Evolutionary conservation across 108 stramenopile genomes (phyloP).

Genomic region (Aurantiochytrium sp.): DNA sequence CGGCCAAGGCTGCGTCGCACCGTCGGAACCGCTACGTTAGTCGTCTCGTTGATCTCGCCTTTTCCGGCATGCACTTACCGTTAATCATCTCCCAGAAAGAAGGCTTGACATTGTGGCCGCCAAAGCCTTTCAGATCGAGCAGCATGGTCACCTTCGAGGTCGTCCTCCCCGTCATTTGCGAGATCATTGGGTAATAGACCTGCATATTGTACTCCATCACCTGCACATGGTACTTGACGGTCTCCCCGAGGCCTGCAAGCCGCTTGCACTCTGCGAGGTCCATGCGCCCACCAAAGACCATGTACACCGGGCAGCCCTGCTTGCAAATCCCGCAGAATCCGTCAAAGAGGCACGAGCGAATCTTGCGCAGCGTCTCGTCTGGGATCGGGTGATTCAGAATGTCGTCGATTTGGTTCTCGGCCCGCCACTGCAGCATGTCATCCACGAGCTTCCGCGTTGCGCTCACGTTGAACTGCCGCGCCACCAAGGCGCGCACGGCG

Average conservation of each 20-base stretch:
- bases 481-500: neutral
- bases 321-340: neutral
- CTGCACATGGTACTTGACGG: neutral
- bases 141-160: neutral
- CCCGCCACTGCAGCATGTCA: neutral
- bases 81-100: slow-evolving; percentile 7
- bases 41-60: too few relatives aligned
- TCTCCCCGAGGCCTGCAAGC: neutral
- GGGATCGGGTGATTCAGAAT: neutral
- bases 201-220: slow-evolving; percentile 7
- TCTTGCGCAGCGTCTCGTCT: neutral
- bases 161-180: neutral
- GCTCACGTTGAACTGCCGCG: neutral
- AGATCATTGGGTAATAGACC: neutral
- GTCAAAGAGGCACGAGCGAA: slow-evolving; percentile 19
- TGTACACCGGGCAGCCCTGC: neutral
- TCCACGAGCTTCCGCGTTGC: slow-evolving; percentile 1
- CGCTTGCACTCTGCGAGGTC: slow-evolving; percentile 12
- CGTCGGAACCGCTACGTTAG: too few relatives aligned
- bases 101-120: neutral
- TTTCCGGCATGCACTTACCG: neutral
- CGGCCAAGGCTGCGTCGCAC: neutral
- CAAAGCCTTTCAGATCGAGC: slow-evolving; percentile 15
- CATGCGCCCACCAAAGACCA: neutral
- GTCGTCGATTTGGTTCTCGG: neutral